Conservation (phyloP, 75 land plant genomes). For the Pinus tabuliformis region DNA sequence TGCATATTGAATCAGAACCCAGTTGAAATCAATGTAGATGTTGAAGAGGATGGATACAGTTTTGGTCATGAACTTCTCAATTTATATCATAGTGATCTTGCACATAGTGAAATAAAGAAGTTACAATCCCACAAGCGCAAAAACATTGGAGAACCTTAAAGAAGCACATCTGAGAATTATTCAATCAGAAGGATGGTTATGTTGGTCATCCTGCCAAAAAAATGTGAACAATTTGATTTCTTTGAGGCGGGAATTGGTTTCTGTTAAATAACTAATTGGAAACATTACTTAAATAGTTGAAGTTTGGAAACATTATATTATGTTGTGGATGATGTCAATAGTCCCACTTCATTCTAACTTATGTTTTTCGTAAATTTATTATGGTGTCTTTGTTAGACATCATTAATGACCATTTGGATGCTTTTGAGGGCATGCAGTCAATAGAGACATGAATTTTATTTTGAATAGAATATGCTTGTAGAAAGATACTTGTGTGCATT, state of each 20-base stretch:
- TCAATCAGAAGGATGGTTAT: neutral
- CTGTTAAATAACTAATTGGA: neutral
- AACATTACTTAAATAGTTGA: neutral
- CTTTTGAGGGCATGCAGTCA: neutral
- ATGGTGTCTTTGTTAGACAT: neutral
- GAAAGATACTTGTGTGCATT: neutral
- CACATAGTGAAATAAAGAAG: neutral
- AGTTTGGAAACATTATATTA: neutral
- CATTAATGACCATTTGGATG: neutral
- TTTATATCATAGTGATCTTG: neutral
- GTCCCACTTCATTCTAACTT: neutral
- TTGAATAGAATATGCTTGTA: neutral
- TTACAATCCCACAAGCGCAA: neutral
- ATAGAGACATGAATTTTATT: neutral
- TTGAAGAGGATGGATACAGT: neutral
- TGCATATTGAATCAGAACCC: slow-evolving; percentile 7
- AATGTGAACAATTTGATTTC: neutral
- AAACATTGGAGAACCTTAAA: neutral
- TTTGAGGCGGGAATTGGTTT: too few species aligned
- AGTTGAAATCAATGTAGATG: slow-evolving; percentile 9
- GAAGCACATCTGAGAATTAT: neutral
- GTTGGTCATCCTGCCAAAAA: neutral
- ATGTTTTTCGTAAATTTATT: neutral
- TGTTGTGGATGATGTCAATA: neutral
- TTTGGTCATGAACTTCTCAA: neutral